These are phyloP conservation scores for Camillea tinctor DNA, from an alignment of 2,329 filamentous ascomycete genomes.

Conservation along the genomic window DNA sequence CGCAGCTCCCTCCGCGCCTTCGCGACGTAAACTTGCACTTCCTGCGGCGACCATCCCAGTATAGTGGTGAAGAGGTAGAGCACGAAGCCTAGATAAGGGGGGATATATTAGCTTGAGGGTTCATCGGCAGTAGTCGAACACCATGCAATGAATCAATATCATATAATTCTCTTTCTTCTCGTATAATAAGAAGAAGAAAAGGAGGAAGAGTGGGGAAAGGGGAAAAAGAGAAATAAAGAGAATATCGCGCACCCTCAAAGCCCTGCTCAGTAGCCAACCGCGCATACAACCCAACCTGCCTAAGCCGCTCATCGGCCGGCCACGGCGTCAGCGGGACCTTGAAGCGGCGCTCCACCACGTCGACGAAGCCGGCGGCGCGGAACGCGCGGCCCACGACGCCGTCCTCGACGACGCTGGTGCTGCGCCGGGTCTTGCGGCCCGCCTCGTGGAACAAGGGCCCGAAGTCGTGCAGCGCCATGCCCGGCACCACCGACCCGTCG, in stretches of 20 bases:
- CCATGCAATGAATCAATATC: no score
- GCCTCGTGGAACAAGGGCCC: slow-evolving; percentile 37
- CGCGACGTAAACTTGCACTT: slow-evolving; percentile 20
- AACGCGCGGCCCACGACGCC: slow-evolving; percentile 51
- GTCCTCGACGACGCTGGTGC: slow-evolving; percentile 51
- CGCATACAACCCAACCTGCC: slow-evolving; percentile 30
- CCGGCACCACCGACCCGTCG: slow-evolving; percentile 18
- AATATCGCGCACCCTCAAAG: slow-evolving; percentile 23
- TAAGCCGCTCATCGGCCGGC: slow-evolving; percentile 28
- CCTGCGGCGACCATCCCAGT: slow-evolving; percentile 25
- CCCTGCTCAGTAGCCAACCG: slow-evolving; percentile 28
- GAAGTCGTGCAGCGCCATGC: slow-evolving; percentile 24
- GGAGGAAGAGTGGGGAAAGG: neutral
- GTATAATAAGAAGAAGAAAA: neutral
- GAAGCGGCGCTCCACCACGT: slow-evolving; percentile 51
- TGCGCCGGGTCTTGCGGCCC: slow-evolving; percentile 42
- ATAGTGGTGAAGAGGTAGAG: slow-evolving; percentile 27
- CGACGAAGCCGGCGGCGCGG: slow-evolving; percentile 55
- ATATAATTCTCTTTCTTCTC: no score
- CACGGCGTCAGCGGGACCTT: slow-evolving; percentile 42
- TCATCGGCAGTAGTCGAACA: neutral
- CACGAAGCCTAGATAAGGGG: slow-evolving; percentile 23
- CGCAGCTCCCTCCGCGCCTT: slow-evolving; percentile 23
- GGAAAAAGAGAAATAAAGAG: neutral
- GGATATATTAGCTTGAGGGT: neutral